A percentile compares a stretch with the other conserved stretches of the same genome.
Conservation (phyloP, 768 basidiomycete genomes). For the Suillus plorans region DNA sequence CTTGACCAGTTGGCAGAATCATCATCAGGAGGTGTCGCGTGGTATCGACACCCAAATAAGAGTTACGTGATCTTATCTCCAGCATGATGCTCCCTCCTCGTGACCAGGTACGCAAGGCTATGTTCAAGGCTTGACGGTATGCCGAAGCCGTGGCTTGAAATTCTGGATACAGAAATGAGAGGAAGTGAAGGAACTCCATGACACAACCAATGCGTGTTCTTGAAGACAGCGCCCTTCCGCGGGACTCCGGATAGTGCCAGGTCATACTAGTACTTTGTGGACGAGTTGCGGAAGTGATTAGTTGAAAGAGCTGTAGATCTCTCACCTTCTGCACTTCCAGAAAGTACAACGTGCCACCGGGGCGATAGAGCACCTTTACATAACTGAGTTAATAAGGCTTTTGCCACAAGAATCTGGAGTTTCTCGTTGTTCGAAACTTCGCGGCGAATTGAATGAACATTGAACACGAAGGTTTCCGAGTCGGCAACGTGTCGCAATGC, state of each 20-base stretch:
- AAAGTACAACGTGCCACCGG: not conserved
- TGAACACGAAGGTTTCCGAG: not conserved
- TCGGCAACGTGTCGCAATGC: not conserved
- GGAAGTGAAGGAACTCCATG: not conserved
- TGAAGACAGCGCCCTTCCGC: not conserved
- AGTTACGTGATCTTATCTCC: not conserved
- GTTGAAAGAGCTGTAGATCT: not conserved
- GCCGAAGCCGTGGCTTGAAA: not conserved
- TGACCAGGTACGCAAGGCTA: not conserved
- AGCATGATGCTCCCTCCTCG: not conserved
- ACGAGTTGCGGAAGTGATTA: not conserved
- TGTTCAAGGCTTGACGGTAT: not conserved
- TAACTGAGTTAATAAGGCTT: not conserved
- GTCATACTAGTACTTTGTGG: not conserved
- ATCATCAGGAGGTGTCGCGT: not conserved
- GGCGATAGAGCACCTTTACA: not conserved
- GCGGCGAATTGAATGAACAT: not conserved
- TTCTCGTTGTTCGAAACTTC: not conserved
- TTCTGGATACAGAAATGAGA: not conserved
- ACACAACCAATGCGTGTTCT: not conserved
- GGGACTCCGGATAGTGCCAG: not conserved
- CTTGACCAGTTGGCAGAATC: not conserved
- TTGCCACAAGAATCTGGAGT: not conserved
- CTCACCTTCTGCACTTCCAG: not conserved
- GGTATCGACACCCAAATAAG: not conserved